Percentiles rank a stretch among this genome's conserved stretches.
Conservation (phyloP, 1,284 basidiomycete species). For the Lignosus rhinocerotis region DNA sequence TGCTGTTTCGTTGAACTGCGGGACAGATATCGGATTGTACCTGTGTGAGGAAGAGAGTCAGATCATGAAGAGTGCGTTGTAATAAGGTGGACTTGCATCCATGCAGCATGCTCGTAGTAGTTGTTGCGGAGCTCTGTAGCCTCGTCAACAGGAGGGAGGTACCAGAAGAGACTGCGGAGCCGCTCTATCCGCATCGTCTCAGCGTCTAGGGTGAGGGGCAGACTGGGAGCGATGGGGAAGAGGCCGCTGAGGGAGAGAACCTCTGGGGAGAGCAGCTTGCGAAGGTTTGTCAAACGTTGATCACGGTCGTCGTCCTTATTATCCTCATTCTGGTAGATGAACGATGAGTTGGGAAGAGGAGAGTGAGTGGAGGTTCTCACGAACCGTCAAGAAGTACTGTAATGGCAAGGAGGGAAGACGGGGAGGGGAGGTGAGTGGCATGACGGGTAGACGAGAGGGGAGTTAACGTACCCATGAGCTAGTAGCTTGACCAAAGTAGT, state of each 20-base stretch:
- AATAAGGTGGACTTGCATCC: constrained; percentile 55
- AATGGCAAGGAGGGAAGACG: not conserved
- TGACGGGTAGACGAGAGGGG: not conserved
- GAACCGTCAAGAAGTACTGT: constrained; percentile 75
- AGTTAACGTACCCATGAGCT: constrained; percentile 66
- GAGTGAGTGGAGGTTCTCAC: constrained; percentile 6
- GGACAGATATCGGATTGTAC: constrained; percentile 70
- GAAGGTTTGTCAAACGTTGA: constrained; percentile 48
- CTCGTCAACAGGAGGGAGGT: constrained; percentile 60
- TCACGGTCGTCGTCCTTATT: constrained; percentile 57
- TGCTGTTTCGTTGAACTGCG: constrained; percentile 67
- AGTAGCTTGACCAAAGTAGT: constrained; percentile 73
- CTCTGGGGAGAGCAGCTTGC: constrained; percentile 56
- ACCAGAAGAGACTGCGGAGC: constrained; percentile 63
- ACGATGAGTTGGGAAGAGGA: constrained; percentile 4
- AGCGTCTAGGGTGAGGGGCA: constrained; percentile 41
- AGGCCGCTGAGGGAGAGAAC: constrained; percentile 63
- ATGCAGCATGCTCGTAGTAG: constrained; percentile 71
- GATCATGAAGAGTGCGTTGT: not conserved
- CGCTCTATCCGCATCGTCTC: constrained; percentile 43
- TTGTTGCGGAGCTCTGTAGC: constrained; percentile 61
- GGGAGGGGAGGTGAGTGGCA: constrained; percentile 2
- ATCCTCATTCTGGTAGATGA: constrained; percentile 50
- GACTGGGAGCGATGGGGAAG: constrained; percentile 60
- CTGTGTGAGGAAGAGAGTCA: constrained; percentile 36